Base-by-base conservation (phyloP, 768 basidiomycete genomes). In the Clitopilus passeckerianus region DNA sequence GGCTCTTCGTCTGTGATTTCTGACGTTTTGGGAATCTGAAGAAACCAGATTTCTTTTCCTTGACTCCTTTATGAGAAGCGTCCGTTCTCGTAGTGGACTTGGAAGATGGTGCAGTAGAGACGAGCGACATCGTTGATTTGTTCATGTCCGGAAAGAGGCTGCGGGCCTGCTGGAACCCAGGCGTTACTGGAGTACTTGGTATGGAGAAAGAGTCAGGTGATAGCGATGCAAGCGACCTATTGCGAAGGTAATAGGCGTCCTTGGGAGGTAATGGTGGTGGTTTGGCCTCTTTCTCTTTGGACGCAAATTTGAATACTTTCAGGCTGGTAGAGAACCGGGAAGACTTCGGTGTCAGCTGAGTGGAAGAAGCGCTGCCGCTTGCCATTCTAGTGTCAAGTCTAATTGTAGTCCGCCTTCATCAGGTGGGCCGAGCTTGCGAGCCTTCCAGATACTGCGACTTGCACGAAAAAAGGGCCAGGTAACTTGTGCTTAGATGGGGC, bases 191-290 rank as follows among this genome's bases (percentile, higher is more conserved):
- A 23, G 71, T 73, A 22, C 62, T 74, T 8, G 77, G 75, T 5
- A 71, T 60, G 10, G 72, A 72, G 59, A 70, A 63, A 1, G 78
- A 75, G 23, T 79, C 77, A 27, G 79, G 79, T 8, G 77, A 73
- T 37, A 84, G 74, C 8, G 82, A 83, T 24, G 74, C 65, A 56
- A 82, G 70, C 1, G 83, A 83, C 46, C 76, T 75, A 64, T 73
- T 73, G 3, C 73, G 72, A 53, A 80, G 71, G 71, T 83, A 82
- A 64, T 75, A 76, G 6, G 74, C 66, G 63, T 90, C 88, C 71
- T 90, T 89, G 41, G 87, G 87, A 0, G 88, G 88, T 1, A 75
- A 81, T 6, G 82, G 83, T 0, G 86, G 85, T 0, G 86, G 84
- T 56, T 68, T 70, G 1, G 59, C n/a, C 23, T 64, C 64, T 60